Evolutionary conservation across 257 asterid genomes (phyloP).

Genomic region (Eucommia ulmoides): DNA sequence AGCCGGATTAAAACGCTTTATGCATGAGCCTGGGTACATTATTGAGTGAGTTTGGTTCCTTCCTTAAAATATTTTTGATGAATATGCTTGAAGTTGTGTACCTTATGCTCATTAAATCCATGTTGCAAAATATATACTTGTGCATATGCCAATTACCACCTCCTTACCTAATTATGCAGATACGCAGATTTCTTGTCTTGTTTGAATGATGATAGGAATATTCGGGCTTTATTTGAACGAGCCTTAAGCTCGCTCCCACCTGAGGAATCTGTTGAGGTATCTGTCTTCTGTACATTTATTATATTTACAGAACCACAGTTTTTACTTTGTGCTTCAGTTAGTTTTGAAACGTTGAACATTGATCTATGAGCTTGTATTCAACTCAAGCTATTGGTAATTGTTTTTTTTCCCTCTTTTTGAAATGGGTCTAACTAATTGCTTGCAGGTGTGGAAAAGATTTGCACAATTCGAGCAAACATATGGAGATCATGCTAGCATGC

Average conservation of each 20-base stretch:
- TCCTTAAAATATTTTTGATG: too few species aligned
- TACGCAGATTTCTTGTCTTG: slow-evolving; percentile 93
- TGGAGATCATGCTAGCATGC: slow-evolving; percentile 96
- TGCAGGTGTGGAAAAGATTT: slow-evolving; percentile 91
- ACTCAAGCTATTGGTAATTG: too few species aligned
- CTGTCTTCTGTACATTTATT: neutral
- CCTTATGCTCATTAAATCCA: too few species aligned
- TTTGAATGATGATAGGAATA: slow-evolving; percentile 86
- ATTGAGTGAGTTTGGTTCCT: slow-evolving; percentile 64
- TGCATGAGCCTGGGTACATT: slow-evolving; percentile 96
- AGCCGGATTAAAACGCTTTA: slow-evolving; percentile 84
- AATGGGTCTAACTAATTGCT: too few species aligned
- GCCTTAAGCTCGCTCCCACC: slow-evolving; percentile 93
- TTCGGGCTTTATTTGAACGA: slow-evolving; percentile 95
- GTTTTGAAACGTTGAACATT: too few species aligned
- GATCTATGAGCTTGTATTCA: too few species aligned
- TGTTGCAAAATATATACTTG: too few species aligned
- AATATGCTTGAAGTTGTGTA: neutral
- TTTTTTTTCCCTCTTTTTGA: too few species aligned
- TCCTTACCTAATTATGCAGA: slow-evolving; percentile 35
- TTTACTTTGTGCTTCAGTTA: too few species aligned
- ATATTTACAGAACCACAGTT: too few species aligned
- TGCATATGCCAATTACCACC: neutral
- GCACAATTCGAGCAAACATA: slow-evolving; percentile 80
- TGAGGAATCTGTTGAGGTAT: slow-evolving; percentile 88